Evolutionary conservation across 2,329 filamentous ascomycete genomes (phyloP).

Genomic region (Cladobotryum protrusum): DNA sequence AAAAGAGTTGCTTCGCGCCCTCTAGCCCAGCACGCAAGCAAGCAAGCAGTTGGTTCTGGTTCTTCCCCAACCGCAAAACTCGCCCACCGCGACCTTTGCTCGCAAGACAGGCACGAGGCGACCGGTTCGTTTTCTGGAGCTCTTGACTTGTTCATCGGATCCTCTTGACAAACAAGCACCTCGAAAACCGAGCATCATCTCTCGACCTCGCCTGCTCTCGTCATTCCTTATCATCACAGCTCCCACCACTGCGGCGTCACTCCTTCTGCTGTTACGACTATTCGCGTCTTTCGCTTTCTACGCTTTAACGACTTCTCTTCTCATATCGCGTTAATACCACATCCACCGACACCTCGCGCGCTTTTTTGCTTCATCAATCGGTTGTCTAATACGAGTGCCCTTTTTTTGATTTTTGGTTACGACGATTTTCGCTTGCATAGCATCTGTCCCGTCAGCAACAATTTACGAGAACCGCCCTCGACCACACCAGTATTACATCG

Average conservation of each 20-base stretch:
- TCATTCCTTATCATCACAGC: not conserved
- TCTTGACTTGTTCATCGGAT: not conserved
- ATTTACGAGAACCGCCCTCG: conserved; percentile 9
- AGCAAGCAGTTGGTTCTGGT: too few species aligned
- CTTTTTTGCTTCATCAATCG: conserved; percentile 5
- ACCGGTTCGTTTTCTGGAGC: not conserved
- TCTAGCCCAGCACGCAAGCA: too few species aligned
- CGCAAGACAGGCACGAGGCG: conserved; percentile 7
- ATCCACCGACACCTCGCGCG: conserved; percentile 3
- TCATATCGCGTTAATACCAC: conserved; percentile 5
- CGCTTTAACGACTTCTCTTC: conserved; percentile 2
- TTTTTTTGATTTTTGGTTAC: conserved; percentile 25
- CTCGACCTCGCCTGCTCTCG: not conserved
- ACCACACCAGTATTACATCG: not conserved
- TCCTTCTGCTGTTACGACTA: not conserved
- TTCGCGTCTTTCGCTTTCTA: conserved; percentile 1
- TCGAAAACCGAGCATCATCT: not conserved
- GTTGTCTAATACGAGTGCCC: not conserved
- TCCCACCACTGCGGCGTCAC: not conserved
- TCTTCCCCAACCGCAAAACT: too few species aligned
- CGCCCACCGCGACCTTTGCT: not conserved
- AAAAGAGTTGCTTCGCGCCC: not conserved
- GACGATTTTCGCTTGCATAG: conserved; percentile 20
- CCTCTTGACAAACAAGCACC: not conserved
- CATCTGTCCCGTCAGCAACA: conserved; percentile 21